phyloP scores from a whole-genome alignment of 495 filamentous ascomycete species.

The Xylaria palmicola region DNA sequence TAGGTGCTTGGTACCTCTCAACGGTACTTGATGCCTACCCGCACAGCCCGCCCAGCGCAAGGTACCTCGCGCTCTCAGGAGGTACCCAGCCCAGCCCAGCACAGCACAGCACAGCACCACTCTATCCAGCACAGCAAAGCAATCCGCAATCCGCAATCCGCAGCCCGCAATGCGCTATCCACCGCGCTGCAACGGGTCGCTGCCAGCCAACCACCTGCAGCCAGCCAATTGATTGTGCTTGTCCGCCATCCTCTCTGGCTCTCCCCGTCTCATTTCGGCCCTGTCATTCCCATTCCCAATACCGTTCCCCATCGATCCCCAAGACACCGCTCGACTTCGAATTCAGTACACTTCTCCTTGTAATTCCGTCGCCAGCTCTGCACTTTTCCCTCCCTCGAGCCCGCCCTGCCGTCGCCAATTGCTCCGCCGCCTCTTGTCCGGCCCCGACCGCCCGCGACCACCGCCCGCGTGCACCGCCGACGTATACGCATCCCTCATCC shows the following conservation, averaged over 20 bases:
- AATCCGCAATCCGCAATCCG: background rate
- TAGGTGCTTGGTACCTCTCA: too few relatives aligned
- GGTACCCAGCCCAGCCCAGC: background rate
- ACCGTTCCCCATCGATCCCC: background rate
- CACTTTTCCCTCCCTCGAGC: slow-evolving; percentile 1
- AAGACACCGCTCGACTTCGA: slow-evolving; percentile 13
- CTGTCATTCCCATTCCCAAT: slow-evolving; percentile 10
- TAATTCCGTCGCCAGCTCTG: slow-evolving; percentile 7
- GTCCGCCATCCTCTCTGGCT: slow-evolving; percentile 1
- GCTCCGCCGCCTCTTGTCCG: background rate
- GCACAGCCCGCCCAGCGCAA: too few relatives aligned
- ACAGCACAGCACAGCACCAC: background rate
- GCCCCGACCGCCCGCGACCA: slow-evolving; percentile 8
- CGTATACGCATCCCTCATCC: slow-evolving; percentile 1
- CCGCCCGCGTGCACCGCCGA: background rate
- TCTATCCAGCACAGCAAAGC: background rate
- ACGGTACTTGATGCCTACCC: too few relatives aligned
- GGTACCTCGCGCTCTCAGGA: too few relatives aligned
- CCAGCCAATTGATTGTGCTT: slow-evolving; percentile 4
- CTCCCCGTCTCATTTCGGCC: slow-evolving; percentile 18
- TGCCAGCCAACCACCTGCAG: slow-evolving; percentile 1
- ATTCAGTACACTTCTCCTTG: slow-evolving; percentile 12
- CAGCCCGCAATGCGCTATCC: background rate
- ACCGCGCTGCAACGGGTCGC: background rate
- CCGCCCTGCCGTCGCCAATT: background rate